Percentiles rank a stretch among this genome's conserved stretches.
Conservation (phyloP, 345 rosid genomes). For the Cardiospermum halicacabum region DNA sequence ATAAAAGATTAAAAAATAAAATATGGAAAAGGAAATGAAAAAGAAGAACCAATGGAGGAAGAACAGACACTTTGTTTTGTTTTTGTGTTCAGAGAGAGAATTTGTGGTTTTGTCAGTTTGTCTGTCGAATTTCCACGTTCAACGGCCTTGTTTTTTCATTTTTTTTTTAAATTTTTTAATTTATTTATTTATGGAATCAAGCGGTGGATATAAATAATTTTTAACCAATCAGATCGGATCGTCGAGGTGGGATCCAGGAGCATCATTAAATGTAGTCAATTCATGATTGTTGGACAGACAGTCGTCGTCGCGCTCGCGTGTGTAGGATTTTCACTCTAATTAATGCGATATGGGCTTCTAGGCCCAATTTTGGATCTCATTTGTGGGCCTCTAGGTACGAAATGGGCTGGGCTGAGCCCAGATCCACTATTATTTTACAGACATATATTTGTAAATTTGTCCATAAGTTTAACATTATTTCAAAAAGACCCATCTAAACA, state of each 20-base stretch:
- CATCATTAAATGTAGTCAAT: neutral
- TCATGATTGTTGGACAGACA: neutral
- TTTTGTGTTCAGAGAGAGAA: neutral
- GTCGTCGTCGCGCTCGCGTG: neutral
- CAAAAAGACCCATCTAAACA: no score
- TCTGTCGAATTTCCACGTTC: constrained; percentile 18
- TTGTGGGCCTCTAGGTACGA: neutral
- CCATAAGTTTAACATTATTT: no score
- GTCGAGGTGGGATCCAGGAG: neutral
- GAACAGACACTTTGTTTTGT: neutral
- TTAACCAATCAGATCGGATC: neutral
- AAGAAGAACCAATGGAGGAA: neutral
- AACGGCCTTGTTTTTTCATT: constrained; percentile 2
- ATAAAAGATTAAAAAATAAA: neutral
- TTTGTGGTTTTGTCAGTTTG: constrained; percentile 21
- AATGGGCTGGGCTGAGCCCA: neutral
- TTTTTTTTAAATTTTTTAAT: neutral
- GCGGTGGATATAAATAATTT: neutral
- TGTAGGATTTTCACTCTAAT: neutral
- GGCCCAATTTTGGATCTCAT: neutral
- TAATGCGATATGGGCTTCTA: neutral
- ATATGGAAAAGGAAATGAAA: neutral
- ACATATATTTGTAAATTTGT: no score
- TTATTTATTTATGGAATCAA: neutral
- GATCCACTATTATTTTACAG: no score